Conservation (phyloP, 2,329 filamentous ascomycete species). For the Nothomitra cinnamomea region DNA sequence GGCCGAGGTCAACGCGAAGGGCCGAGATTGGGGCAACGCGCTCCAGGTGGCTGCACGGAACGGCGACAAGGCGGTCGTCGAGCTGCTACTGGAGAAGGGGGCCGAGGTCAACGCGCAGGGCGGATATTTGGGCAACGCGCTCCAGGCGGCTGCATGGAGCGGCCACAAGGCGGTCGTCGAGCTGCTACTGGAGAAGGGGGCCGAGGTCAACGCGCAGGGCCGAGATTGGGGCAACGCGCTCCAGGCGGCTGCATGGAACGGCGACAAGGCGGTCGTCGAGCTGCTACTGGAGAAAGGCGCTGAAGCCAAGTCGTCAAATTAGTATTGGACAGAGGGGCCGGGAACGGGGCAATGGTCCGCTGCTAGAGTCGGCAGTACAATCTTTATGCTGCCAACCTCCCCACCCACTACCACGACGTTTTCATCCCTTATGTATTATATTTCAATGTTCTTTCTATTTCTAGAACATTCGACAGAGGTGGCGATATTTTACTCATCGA, state of each 20-base stretch:
- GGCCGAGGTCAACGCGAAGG: not conserved
- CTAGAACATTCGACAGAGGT: no score
- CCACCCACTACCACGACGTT: no score
- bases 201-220: not conserved
- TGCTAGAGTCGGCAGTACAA: no score
- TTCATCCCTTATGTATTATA: no score
- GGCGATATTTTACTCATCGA: no score
- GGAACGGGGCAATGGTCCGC: no score
- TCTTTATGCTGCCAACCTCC: no score
- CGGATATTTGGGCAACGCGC: not conserved
- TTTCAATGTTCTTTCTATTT: no score
- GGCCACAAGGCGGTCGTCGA: not conserved
- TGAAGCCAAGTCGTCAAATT: no score
- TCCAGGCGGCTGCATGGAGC: not conserved
- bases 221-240: not conserved
- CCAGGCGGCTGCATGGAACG: not conserved
- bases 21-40: not conserved
- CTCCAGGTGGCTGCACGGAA: not conserved
- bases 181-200: not conserved
- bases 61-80: not conserved
- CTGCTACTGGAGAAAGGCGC: not conserved
- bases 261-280: not conserved
- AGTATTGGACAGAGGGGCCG: no score
- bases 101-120: not conserved
- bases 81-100: not conserved